Evolutionary conservation across 2,329 filamentous ascomycete genomes (phyloP).

Genomic region (Pseudogymnoascus destructans): DNA sequence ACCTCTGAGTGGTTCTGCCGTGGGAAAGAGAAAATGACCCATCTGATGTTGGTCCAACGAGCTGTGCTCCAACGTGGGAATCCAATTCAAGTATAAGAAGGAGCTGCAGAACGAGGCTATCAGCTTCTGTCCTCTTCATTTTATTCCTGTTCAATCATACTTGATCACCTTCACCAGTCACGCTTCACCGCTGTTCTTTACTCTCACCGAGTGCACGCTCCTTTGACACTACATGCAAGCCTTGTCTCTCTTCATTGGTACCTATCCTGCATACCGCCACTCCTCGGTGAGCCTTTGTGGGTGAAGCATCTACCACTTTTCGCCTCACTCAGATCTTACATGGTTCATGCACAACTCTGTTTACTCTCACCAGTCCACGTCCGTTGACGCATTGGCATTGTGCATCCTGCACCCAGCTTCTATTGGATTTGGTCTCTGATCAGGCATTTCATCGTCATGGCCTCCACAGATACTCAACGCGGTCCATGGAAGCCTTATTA

Average conservation of each 20-base stretch:
- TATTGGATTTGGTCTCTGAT: background rate
- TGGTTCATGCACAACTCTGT: background rate
- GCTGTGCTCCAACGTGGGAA: too few relatives aligned
- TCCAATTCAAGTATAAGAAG: too few relatives aligned
- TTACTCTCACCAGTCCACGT: background rate
- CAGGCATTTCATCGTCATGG: background rate
- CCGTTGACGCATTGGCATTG: background rate
- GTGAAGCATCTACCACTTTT: background rate
- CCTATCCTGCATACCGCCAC: too few relatives aligned
- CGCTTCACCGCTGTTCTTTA: background rate
- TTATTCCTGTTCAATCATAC: too few relatives aligned
- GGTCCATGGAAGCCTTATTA: background rate
- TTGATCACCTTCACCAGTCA: too few relatives aligned
- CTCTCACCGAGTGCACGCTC: background rate
- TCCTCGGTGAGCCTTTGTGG: background rate
- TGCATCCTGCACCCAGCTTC: background rate
- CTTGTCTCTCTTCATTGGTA: too few relatives aligned
- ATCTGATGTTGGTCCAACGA: too few relatives aligned
- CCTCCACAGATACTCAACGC: background rate
- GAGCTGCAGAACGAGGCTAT: too few relatives aligned
- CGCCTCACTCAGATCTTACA: background rate
- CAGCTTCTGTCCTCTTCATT: too few relatives aligned
- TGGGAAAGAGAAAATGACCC: too few relatives aligned
- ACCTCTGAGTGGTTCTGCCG: too few relatives aligned
- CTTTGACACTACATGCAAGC: too few relatives aligned